Conservation (phyloP, 2,329 filamentous ascomycete species). For the Colletotrichum destructivum region DNA sequence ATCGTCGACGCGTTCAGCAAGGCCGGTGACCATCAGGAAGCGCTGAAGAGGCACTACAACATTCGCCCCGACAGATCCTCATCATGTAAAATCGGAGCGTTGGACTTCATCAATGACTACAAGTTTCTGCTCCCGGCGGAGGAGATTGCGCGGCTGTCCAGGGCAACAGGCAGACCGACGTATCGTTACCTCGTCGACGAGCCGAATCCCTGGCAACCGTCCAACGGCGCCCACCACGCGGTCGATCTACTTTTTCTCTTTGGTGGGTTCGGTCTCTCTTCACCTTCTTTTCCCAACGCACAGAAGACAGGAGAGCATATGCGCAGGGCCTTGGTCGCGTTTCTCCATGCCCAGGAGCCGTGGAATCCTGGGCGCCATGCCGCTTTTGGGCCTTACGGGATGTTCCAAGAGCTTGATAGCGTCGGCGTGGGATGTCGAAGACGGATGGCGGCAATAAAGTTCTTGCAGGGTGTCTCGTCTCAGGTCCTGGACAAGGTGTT, state of each 20-base stretch:
- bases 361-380: slow-evolving; percentile 53
- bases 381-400: slow-evolving; percentile 58
- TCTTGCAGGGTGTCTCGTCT: slow-evolving; percentile 48
- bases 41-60: slow-evolving; percentile 57
- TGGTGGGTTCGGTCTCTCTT: slow-evolving; percentile 55
- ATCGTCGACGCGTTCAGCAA: slow-evolving; percentile 54
- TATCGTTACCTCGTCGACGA: slow-evolving; percentile 62
- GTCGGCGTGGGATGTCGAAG: slow-evolving; percentile 49
- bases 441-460: slow-evolving; percentile 48
- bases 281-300: slow-evolving; percentile 47
- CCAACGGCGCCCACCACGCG: slow-evolving; percentile 62
- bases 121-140: slow-evolving; percentile 50
- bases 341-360: slow-evolving; percentile 53
- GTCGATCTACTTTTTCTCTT: slow-evolving; percentile 63
- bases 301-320: slow-evolving; percentile 53
- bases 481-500: slow-evolving; percentile 40
- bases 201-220: slow-evolving; percentile 62
- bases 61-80: slow-evolving; percentile 57
- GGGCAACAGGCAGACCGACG: slow-evolving; percentile 45
- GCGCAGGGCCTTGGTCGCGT: slow-evolving; percentile 57
- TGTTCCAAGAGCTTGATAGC: slow-evolving; percentile 51
- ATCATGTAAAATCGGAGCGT: slow-evolving; percentile 56
- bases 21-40: slow-evolving; percentile 46
- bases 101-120: slow-evolving; percentile 56
- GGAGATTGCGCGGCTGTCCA: slow-evolving; percentile 39